Percentiles rank a stretch among this genome's conserved stretches.
Evolutionary conservation across 768 basidiomycete species (phyloP).

Genomic region (Tylopilus cervinicoccineus): DNA sequence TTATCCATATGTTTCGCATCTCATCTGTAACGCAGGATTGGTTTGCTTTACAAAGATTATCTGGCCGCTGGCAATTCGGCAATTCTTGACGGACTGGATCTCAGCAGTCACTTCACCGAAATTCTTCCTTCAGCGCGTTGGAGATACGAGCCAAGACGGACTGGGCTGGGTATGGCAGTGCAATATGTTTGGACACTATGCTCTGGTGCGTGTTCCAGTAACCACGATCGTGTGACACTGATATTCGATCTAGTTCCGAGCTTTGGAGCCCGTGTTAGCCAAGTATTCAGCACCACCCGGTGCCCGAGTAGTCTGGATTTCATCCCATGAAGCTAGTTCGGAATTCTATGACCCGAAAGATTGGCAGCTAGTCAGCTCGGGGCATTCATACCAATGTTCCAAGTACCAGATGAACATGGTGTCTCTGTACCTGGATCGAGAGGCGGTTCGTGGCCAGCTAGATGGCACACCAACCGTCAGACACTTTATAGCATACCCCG

Average conservation of each 20-base stretch:
- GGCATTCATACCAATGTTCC: conserved; percentile 61
- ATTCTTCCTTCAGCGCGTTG: conserved; percentile 55
- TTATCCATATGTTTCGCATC: conserved; percentile 75
- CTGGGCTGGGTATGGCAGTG: conserved; percentile 83
- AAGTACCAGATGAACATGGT: conserved; percentile 81
- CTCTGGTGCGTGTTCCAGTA: conserved; percentile 48
- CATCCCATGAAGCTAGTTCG: conserved; percentile 62
- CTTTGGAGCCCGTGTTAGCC: conserved; percentile 50
- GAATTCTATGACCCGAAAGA: conserved; percentile 57
- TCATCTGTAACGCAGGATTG: conserved; percentile 78
- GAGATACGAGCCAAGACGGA: conserved; percentile 61
- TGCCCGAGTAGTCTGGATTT: conserved; percentile 74
- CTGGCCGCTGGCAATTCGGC: conserved; percentile 42
- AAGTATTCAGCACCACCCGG: conserved; percentile 40
- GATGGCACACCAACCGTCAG: conserved; percentile 22
- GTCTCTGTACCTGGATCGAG: conserved; percentile 48
- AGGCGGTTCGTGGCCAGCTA: conserved; percentile 30
- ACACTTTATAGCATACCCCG: conserved; percentile 68
- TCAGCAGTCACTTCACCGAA: conserved; percentile 48
- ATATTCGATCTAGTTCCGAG: conserved; percentile 50
- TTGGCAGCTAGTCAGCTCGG: conserved; percentile 63
- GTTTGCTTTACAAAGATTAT: conserved; percentile 54
- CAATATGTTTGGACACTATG: conserved; percentile 80
- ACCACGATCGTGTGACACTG: neutral
- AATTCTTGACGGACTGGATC: conserved; percentile 46